Base-by-base conservation (phyloP, 140 eudicot genomes). In the Ambrosia hybrid region DNA sequence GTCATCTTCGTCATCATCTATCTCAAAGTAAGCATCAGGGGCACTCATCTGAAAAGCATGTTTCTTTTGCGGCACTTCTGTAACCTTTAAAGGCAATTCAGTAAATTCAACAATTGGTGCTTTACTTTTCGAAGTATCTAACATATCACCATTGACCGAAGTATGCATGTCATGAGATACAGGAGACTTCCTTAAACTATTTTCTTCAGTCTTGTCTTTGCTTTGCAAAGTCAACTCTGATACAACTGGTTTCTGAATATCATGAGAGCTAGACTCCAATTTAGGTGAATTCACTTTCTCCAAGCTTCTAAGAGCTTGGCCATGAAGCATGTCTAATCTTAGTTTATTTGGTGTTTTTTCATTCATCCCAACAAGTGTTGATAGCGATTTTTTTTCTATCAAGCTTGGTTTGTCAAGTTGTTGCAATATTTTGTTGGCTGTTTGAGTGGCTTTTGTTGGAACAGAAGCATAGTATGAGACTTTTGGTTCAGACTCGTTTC, bases 1-100 rank as follows among this genome's bases (percentile, higher is more conserved):
- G 12, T 66, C 87, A 73, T 85, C 89, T 11, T 16, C 75, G 13
- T 64, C 69, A 56, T 75, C 79, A 63, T 89, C 93, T 63, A 82
- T 51, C 61, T 89, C 96, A 45, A 71, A 51, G 37, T 9, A 78
- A 78, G 80, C 94, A 80, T 94, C 99, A 79, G 71, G 84, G 9
- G 95, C 97, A 76, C 87, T 84, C 96, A 94, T 94, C 78, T 82
- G 89, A 85, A 94, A 94, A 67, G 90, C 88, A n/a, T 82, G 86
- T 70, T 77, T 88, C 73, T 73, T 88, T 56, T 75, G 85, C 68
- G 79, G 85, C 17, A 78, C 87, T 48, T 77, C 39, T 21, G 75
- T 71, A 63, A 68, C 55, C 77, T 78, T 76, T 11, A 41, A 38
- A 60, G 62, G 51, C 73, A 82, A 57, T 62, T 81, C 89, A 14